Evolutionary conservation across 345 rosid species (phyloP), one percentile per base, ranked within the genome.

Genomic region (Dovyalis caffra): DNA sequence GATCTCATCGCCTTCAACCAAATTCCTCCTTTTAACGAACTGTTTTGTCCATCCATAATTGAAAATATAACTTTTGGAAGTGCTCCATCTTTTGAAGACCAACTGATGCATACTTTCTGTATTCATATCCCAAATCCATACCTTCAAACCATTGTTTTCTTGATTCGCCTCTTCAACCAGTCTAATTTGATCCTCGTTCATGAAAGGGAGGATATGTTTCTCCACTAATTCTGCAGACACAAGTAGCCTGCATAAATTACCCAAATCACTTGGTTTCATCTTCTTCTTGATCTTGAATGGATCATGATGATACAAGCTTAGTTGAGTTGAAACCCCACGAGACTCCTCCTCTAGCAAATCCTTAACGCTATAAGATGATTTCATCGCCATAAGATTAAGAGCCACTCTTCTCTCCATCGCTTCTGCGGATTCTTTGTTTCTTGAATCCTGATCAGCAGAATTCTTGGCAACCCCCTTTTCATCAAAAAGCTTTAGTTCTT

Each of bases 271-370:
- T 8, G 16, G 35, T 45, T 14, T 60, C 31, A 69, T 32, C 69
- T 47, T 76, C 64, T 76, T 76, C 69, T 62, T 68, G 58, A 69
- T 69, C 21, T 0, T 58, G 61, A 63, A 33, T 2, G 69, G 74
- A 64, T 75, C 58, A 10, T 16, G 35, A n/a, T 1, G 35, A 33
- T 23, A 35, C 53, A 38, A 26, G 4, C 26, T 8, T 6, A 25
- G 28, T 28, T 10, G 33, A n/a, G 26, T 66, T 12, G 29, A 38
- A 10, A 35, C 49, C 49, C 16, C 53, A 0, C 18, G 32, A 3
- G 28, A 3, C 20, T 4, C 20, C 28, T 61, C 64, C 64, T 61
- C 64, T 0, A 25, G 18, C 34, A 61, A 28, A 10, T 61, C 34
- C 25, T 8, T 10, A 1, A 21, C 23, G 57, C 25, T 51, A 21